Evolutionary conservation across 78 protist genomes (phyloP).

Genomic region (Dictyostelium capitatum): DNA sequence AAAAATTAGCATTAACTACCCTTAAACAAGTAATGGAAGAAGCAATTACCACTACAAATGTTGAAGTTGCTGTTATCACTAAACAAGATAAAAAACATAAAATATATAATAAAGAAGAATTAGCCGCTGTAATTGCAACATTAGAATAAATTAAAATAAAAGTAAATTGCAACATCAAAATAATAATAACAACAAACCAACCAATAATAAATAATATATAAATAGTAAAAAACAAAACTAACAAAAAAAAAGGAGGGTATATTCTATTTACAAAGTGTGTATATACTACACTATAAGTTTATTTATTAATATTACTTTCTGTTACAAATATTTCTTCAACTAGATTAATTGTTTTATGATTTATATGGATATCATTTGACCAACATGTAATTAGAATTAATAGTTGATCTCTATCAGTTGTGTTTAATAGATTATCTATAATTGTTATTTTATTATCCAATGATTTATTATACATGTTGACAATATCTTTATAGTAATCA

Average conservation of each 20-base stretch:
- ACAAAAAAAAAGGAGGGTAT: neutral
- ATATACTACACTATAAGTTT: neutral
- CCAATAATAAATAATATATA: neutral
- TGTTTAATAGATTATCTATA: neutral
- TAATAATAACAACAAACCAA: too few species aligned
- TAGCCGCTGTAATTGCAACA: slow-evolving; percentile 81
- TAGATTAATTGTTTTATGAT: slow-evolving; percentile 10
- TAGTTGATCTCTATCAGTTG: slow-evolving; percentile 49
- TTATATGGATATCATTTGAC: slow-evolving; percentile 60
- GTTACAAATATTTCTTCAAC: slow-evolving; percentile 45
- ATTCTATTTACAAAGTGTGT: neutral
- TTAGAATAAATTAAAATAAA: slow-evolving; percentile 1
- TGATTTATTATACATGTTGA: slow-evolving; percentile 37
- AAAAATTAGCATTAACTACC: slow-evolving; percentile 89
- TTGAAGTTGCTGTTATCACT: slow-evolving; percentile 90
- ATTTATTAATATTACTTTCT: neutral
- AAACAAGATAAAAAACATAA: slow-evolving; percentile 46
- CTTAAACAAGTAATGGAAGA: slow-evolving; percentile 99
- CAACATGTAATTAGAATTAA: slow-evolving; percentile 5
- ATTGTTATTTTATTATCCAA: slow-evolving; percentile 40
- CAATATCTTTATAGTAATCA: slow-evolving; percentile 31
- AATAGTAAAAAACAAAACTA: neutral
- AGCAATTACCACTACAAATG: slow-evolving; percentile 89
- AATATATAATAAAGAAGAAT: slow-evolving; percentile 84
- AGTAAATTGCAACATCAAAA: neutral